Evolutionary conservation across 176 grass and related monocot species (phyloP), one percentile per base, ranked within the genome.

Genomic region (Oryza longistaminata): DNA sequence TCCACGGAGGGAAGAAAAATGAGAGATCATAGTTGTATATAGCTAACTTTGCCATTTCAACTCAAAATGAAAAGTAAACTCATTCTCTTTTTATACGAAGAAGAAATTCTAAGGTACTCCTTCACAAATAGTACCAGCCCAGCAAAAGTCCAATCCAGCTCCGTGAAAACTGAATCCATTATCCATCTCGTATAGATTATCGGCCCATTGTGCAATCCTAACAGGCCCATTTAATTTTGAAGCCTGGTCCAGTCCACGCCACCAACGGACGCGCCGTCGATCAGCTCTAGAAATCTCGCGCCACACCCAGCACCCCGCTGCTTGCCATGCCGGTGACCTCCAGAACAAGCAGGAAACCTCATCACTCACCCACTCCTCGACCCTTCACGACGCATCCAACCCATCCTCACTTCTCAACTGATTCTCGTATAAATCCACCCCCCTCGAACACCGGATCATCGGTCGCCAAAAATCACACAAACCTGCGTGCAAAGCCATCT

Each of bases 331-430:
- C 34, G 34, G 34, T 35, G 4, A 35, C 34, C 34, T 46, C 83
- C 25, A 78, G 83, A 85, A 78, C 37, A 19, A 35, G 50, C 74
- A 46, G 48, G 75, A 78, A 52, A 9, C 48, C 40, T 29, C 74
- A 2, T 2, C 16, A 55, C 17, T 55, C 52, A 55, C 52, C 1
- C 16, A 8, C 17, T 55, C 22, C 46, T 26, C 33, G 83, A 78
- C 11, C 35, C 49, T 85, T 85, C 82, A 69, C 46, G 73, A 85
- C 6, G 9, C 45, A 37, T 75, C 44, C 12, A 68, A 5, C 12
- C 12, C 34, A 15, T 31, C 46, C 13, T 15, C 45, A 3, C 45
- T 46, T 46, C 45, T 46, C 46, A 49, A 49, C 13, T 49, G 13
- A 15, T 58, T 10, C 22, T 77, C 15, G 3, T 77, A 77, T 77